A percentile compares a stretch with the other conserved stretches of the same genome.
Evolutionary conservation across 208 protist genomes (phyloP).

Genomic region (Wallacemonas collosoma): DNA sequence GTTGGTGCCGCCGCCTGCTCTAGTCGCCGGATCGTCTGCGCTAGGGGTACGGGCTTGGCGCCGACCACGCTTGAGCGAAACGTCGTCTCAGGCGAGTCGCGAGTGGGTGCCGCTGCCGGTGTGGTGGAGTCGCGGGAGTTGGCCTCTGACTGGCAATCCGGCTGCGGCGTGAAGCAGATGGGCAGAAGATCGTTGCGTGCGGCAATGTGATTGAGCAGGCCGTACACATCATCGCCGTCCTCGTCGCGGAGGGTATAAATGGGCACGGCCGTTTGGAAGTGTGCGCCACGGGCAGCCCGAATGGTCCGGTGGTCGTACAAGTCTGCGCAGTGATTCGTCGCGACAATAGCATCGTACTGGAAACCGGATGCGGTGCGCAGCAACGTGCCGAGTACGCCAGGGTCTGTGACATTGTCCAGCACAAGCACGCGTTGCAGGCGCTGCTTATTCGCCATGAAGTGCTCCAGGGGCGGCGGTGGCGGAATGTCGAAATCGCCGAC

Average conservation of each 20-base stretch:
- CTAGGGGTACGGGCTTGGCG: slow-evolving; percentile 32
- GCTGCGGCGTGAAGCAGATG: slow-evolving; percentile 59
- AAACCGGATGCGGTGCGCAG: slow-evolving; percentile 80
- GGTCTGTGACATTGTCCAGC: slow-evolving; percentile 90
- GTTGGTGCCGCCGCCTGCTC: background rate
- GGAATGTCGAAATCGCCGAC: slow-evolving; percentile 90
- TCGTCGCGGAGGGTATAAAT: slow-evolving; percentile 86
- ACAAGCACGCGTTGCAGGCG: slow-evolving; percentile 84
- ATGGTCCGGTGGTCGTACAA: slow-evolving; percentile 89
- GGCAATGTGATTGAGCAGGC: slow-evolving; percentile 84
- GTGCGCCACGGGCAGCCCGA: slow-evolving; percentile 79
- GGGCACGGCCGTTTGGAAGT: slow-evolving; percentile 83
- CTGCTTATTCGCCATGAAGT: slow-evolving; percentile 86
- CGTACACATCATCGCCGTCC: slow-evolving; percentile 88
- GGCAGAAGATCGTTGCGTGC: slow-evolving; percentile 79
- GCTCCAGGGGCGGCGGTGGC: slow-evolving; percentile 74
- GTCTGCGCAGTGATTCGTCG: slow-evolving; percentile 88
- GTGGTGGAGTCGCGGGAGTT: background rate
- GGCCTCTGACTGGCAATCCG: slow-evolving; percentile 31
- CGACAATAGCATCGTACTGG: slow-evolving; percentile 88
- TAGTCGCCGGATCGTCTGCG: background rate
- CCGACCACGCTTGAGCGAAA: slow-evolving; percentile 46
- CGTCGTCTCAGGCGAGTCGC: background rate
- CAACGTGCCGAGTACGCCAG: slow-evolving; percentile 78
- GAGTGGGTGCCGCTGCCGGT: background rate